These are phyloP conservation scores for Pulveroboletus sp. DNA, from an alignment of 768 basidiomycete species.

Conservation along the genomic window DNA sequence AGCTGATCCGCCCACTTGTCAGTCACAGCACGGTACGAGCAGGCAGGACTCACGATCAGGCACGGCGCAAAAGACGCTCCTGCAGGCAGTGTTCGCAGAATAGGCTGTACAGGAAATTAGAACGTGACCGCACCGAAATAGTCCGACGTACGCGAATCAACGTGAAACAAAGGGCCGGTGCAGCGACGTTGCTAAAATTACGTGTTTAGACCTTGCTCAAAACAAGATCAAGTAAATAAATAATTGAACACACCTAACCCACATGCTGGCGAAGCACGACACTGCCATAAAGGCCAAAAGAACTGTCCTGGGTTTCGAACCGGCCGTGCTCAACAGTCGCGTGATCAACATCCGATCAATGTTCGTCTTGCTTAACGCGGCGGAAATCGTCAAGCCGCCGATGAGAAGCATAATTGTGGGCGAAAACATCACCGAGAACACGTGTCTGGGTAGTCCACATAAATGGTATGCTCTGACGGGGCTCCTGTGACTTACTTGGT, in stretches of 20 bases:
- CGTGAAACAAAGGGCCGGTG: slow-evolving; percentile 94
- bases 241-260: slow-evolving; percentile 74
- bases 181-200: slow-evolving; percentile 80
- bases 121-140: background rate
- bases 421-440: slow-evolving; percentile 95
- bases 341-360: slow-evolving; percentile 92
- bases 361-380: slow-evolving; percentile 91
- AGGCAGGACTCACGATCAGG: slow-evolving; percentile 64
- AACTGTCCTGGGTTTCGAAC: slow-evolving; percentile 80
- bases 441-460: slow-evolving; percentile 47
- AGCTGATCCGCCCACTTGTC: slow-evolving; percentile 45
- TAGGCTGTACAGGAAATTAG: slow-evolving; percentile 56
- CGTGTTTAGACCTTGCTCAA: slow-evolving; percentile 3
- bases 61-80: slow-evolving; percentile 85
- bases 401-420: slow-evolving; percentile 98
- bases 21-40: background rate
- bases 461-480: background rate
- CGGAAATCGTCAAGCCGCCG: slow-evolving; percentile 96
- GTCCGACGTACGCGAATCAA: slow-evolving; percentile 71
- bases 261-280: slow-evolving; percentile 98
- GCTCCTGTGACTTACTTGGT: slow-evolving; percentile 60
- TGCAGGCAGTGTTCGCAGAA: slow-evolving; percentile 84
- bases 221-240: background rate
- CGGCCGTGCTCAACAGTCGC: slow-evolving; percentile 84
- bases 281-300: slow-evolving; percentile 94